Conservation (phyloP, 768 basidiomycete species). For the Lyophyllum semitale region DNA sequence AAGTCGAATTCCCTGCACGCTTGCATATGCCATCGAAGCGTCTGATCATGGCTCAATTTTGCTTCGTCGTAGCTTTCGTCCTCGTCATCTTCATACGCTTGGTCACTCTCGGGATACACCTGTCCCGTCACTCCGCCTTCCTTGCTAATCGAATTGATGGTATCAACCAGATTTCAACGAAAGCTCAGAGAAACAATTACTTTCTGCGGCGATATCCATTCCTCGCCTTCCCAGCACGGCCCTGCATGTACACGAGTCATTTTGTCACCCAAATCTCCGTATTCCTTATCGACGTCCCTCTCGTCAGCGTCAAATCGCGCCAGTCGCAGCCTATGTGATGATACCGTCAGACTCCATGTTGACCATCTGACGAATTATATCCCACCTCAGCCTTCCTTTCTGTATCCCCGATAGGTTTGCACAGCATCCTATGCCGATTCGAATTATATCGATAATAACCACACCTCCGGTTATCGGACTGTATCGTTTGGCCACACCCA, state of each 20-base stretch:
- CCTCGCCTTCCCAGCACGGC: too few relatives aligned
- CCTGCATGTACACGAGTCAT: too few relatives aligned
- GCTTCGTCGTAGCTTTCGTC: neutral
- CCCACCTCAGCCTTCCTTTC: neutral
- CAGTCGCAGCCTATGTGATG: too few relatives aligned
- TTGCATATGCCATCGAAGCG: neutral
- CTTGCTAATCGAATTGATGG: too few relatives aligned
- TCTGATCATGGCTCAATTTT: neutral
- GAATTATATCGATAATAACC: neutral
- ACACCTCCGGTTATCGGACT: neutral
- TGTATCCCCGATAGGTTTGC: neutral
- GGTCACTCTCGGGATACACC: too few relatives aligned
- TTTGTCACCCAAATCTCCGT: too few relatives aligned
- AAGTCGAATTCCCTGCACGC: neutral
- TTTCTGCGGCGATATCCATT: too few relatives aligned
- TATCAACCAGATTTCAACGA: too few relatives aligned
- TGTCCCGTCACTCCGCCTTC: too few relatives aligned
- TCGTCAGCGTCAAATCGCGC: neutral
- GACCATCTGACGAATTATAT: neutral
- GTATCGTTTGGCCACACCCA: neutral
- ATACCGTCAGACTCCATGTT: neutral
- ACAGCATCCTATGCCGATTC: neutral
- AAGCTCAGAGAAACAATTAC: too few relatives aligned
- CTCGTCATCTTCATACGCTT: too few relatives aligned
- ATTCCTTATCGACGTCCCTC: neutral